Percentiles rank a stretch among this genome's conserved stretches.
Conservation (phyloP, 2,329 filamentous ascomycete species). For the Paramyrothecium roridum region DNA sequence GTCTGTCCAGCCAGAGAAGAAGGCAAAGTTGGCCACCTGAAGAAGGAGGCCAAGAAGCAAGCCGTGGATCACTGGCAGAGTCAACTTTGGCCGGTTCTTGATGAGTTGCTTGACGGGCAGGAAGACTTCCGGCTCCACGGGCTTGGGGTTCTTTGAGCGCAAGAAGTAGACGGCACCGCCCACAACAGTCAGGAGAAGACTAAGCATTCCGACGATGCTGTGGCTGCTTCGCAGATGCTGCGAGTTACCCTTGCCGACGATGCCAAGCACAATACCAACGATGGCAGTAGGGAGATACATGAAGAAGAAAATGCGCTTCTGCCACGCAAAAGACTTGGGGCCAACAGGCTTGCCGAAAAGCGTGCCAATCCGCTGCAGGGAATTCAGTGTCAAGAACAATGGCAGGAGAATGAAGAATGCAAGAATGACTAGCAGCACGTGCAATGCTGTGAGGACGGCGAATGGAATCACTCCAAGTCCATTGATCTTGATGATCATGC, state of each 20-base stretch:
- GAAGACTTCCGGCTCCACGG: not conserved
- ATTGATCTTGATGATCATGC: not conserved
- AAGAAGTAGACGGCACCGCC: not conserved
- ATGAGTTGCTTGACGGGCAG: not conserved
- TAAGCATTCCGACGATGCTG: not conserved
- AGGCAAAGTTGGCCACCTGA: not conserved
- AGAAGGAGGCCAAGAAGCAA: not conserved
- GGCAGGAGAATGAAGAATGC: not conserved
- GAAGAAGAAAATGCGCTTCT: conserved; percentile 1
- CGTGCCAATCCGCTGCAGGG: not conserved
- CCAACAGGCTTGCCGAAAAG: not conserved
- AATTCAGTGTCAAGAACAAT: not conserved
- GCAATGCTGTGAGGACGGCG: not conserved
- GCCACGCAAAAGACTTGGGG: not conserved
- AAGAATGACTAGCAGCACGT: not conserved
- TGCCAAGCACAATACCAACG: not conserved
- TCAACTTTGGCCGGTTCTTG: not conserved
- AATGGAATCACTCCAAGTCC: not conserved
- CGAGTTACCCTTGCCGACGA: not conserved
- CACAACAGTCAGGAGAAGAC: not conserved
- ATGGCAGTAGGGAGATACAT: not conserved
- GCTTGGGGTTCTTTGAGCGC: not conserved
- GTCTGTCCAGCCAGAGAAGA: not conserved
- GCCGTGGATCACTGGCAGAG: not conserved
- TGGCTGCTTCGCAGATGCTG: not conserved